Evolutionary conservation across 768 basidiomycete species (phyloP).

Genomic region (Tylopilus rubrobrunneus): DNA sequence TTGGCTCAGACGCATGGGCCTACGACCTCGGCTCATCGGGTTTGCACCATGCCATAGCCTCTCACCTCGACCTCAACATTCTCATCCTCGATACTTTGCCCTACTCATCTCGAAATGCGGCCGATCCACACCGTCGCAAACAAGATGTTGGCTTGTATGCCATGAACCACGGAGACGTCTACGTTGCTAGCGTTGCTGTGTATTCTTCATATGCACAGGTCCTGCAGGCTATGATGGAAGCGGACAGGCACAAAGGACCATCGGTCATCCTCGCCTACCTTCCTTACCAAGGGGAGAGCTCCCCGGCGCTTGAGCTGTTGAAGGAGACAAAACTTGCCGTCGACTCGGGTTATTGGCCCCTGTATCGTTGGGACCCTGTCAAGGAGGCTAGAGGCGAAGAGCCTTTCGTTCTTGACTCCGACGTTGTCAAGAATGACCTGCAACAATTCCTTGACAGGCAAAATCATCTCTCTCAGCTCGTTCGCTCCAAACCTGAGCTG

Average conservation of each 20-base stretch:
- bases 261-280: constrained; percentile 92
- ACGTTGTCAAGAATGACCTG: constrained; percentile 90
- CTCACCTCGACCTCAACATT: constrained; percentile 88
- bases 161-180: constrained; percentile 97
- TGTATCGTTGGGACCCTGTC: constrained; percentile 96
- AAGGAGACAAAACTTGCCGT: constrained; percentile 98
- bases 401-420: constrained; percentile 90
- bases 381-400: constrained; percentile 74
- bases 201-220: constrained; percentile 96
- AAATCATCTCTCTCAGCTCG: constrained; percentile 94
- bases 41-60: constrained; percentile 90
- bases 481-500: constrained; percentile 73
- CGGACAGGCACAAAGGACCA: constrained; percentile 86
- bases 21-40: constrained; percentile 96
- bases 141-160: constrained; percentile 97
- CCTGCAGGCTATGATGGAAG: constrained; percentile 86
- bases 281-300: constrained; percentile 76
- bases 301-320: constrained; percentile 82
- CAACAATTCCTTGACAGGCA: constrained; percentile 92
- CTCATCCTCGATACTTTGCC: constrained; percentile 92
- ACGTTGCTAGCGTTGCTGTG: constrained; percentile 91
- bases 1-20: constrained; percentile 97
- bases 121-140: constrained; percentile 75
- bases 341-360: constrained; percentile 95
- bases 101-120: constrained; percentile 72